These are phyloP conservation scores for Candida corydali DNA, from an alignment of 805 yeast genomes.

Conservation along the genomic window DNA sequence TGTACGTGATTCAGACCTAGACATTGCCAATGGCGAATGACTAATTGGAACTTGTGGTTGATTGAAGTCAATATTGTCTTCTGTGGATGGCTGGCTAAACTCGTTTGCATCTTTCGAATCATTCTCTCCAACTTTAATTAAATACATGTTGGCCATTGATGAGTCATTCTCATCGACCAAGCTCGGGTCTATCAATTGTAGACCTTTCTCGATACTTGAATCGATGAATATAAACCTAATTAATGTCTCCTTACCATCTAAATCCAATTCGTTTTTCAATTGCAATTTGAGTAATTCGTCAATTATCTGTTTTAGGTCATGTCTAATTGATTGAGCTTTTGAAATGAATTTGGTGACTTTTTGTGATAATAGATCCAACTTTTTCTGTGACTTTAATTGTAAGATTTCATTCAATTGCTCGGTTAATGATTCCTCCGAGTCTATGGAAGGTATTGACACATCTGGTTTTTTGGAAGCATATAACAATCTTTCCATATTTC, in stretches of 20 bases:
- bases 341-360: constrained; percentile 26
- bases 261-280: constrained; percentile 48
- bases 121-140: constrained; percentile 18
- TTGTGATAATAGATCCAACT: constrained; percentile 28
- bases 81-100: constrained; percentile 4
- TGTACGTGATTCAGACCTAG: constrained; percentile 26
- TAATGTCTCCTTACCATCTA: constrained; percentile 73
- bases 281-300: constrained; percentile 57
- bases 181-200: constrained; percentile 37
- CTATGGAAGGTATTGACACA: constrained; percentile 6
- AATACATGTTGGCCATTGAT: constrained; percentile 6
- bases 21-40: constrained; percentile 14
- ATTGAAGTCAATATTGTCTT: constrained; percentile 1
- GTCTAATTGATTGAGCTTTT: constrained; percentile 24
- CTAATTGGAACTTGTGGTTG: constrained; percentile 5
- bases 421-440: constrained; percentile 15
- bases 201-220: constrained; percentile 59
- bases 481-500: constrained; percentile 66
- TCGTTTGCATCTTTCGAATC: constrained; percentile 12
- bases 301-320: constrained; percentile 27
- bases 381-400: constrained; percentile 27
- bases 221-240: constrained; percentile 67
- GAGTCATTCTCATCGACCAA: constrained; percentile 17
- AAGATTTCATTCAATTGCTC: constrained; percentile 29
- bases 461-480: constrained; percentile 36